Evolutionary conservation across 1,284 basidiomycete genomes (phyloP), one percentile per base, ranked within the genome.

Genomic region (Heterobasidion irregulare): DNA sequence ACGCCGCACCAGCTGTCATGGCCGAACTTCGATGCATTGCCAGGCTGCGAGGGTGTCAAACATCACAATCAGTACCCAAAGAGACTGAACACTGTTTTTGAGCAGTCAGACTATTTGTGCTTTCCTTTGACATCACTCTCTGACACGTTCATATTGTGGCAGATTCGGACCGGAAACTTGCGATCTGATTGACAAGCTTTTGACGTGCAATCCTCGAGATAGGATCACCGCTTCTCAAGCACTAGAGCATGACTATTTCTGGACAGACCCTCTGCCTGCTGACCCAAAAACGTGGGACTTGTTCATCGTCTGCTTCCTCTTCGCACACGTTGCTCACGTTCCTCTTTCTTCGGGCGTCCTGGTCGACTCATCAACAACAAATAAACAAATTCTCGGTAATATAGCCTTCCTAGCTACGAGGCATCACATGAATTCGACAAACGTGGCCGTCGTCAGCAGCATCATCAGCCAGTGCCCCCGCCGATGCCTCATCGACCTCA

Each of bases 181-280:
- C 59, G 94, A 98, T 70, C 83, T 99, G 54, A 67, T 98, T 56
- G 97, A 99, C 69, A 92, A 90, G 71, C 75, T 99, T 50, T 72
- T 99, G 53, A 84, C 84, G 6, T 94, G 95, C 69, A 92, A 98
- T 69, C 96, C 97, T 50, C 84, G 88, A 66, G 87, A 94, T 62
- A 82, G 96, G 41, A 82, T 98, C 58, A 97, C 96, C 8, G 97
- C 97, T 8, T 71, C 83, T 19, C 83, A 94, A 64, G 91, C 92
- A 3, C 82, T 96, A 60, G 84, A 88, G 59, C 94, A 97, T 65
- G 85, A 93, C 52, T 97, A 96, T 72, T 97, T 97, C 70, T 95
- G 91, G 89, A 86, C 83, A 0, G 85, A 90, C 59, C 92, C 92
- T 0, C 63, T 91, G 34, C 86, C 92, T 13, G 90, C 89, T n/a